Evolutionary conservation across 805 yeast genomes (phyloP), one percentile per base, ranked within the genome.

Genomic region (Sugiyamaella americana): DNA sequence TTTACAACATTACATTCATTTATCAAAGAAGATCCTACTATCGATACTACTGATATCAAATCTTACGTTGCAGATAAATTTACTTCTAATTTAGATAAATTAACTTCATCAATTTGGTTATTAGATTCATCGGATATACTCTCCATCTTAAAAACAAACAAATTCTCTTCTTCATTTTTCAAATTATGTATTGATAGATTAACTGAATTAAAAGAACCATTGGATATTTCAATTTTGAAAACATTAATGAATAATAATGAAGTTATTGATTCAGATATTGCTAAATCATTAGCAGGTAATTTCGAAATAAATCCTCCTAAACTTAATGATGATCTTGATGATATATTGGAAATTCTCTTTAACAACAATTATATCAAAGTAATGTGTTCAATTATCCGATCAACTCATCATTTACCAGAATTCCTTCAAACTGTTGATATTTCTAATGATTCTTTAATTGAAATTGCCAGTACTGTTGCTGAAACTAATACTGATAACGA

Each of bases 401-500:
- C 41, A n/a, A 38, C 41, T 3, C 18, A 3, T 5, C 20, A 38
- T 10, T 24, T 38, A 11, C 41, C 41, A 3, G 17, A n/a, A 16
- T 16, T 24, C 2, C 20, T 19, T 4, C 17, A 18, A 24, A 29
- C 20, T 3, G 26, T 38, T 3, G 23, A n/a, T 5, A n/a, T 13
- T 26, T 26, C 32, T 3, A 3, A 6, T 16, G 24, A 3, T 6
- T 18, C 45, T 32, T 19, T 32, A 18, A 32, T 40, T 5, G 47
- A 29, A 17, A 20, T 24, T 3, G 47, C 38, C 19, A 13, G 17
- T 11, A 18, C 32, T 17, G 38, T 45, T 23, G 36, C 48, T 5
- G 48, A 30, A 4, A 8, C 13, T 26, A 13, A 13, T 8, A n/a
- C n/a, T n/a, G n/a, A n/a, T n/a, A n/a, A n/a, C n/a, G n/a, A n/a